A percentile compares a stretch with the other conserved stretches of the same genome.
These are phyloP conservation scores for Pythium brachiatum DNA, from an alignment of 352 stramenopile genomes.

Conservation along the genomic window DNA sequence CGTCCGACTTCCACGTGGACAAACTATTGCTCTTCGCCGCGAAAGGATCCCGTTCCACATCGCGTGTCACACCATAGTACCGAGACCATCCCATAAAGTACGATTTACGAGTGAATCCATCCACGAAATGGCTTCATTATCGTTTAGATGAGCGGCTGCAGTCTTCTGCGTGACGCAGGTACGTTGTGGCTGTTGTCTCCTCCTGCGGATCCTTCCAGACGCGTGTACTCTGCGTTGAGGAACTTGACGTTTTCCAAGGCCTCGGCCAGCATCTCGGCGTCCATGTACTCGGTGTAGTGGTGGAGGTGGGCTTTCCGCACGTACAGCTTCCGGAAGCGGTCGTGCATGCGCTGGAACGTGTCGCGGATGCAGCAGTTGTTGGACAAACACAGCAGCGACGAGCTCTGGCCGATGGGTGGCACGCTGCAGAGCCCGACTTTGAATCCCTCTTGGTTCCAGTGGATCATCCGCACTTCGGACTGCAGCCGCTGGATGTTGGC, in stretches of 20 bases:
- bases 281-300: conserved; percentile 88
- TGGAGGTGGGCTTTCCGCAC: conserved; percentile 76
- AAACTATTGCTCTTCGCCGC: conserved; percentile 3
- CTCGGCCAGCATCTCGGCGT: conserved; percentile 42
- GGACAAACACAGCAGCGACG: conserved; percentile 77
- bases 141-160: conserved; percentile 33
- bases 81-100: background rate
- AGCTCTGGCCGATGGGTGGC: conserved; percentile 49
- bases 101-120: background rate
- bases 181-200: conserved; percentile 17
- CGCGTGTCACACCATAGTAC: background rate
- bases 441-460: conserved; percentile 91
- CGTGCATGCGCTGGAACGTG: conserved; percentile 74
- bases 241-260: conserved; percentile 59
- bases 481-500: conserved; percentile 83
- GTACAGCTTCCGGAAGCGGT: conserved; percentile 83
- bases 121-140: background rate
- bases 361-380: conserved; percentile 89
- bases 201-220: conserved; percentile 39
- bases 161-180: conserved; percentile 19
- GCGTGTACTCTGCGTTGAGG: conserved; percentile 64
- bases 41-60: conserved; percentile 13
- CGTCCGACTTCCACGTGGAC: conserved; percentile 6
- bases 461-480: conserved; percentile 82
- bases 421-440: conserved; percentile 82